phyloP scores from a whole-genome alignment of 495 filamentous ascomycete species.

The Penicillium manginii region DNA sequence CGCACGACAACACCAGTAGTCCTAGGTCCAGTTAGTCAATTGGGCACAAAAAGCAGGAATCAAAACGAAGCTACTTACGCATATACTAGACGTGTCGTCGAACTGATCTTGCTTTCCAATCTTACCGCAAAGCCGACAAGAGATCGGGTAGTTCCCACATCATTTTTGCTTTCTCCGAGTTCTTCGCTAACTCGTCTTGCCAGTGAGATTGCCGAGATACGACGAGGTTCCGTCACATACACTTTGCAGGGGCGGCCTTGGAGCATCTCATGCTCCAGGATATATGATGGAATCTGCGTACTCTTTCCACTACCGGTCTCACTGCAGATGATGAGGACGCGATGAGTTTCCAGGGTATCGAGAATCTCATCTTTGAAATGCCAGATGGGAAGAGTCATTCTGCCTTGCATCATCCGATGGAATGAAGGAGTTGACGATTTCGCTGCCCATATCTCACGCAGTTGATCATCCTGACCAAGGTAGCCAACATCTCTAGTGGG shows the following conservation, averaged over 20 bases:
- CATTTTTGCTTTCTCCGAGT: constrained; percentile 79
- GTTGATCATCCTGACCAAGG: constrained; percentile 47
- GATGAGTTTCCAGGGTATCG: constrained; percentile 69
- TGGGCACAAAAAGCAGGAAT: background rate
- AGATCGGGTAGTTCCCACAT: constrained; percentile 80
- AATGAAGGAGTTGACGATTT: constrained; percentile 64
- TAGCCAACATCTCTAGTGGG: constrained; percentile 39
- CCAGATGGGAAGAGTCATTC: constrained; percentile 88
- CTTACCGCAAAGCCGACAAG: constrained; percentile 93
- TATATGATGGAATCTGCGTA: constrained; percentile 91
- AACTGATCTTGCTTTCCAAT: constrained; percentile 81
- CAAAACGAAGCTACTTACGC: constrained; percentile 51
- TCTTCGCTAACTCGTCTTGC: constrained; percentile 92
- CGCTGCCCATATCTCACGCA: constrained; percentile 69
- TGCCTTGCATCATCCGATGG: constrained; percentile 51
- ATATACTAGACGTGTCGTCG: constrained; percentile 82
- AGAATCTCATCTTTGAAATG: constrained; percentile 77
- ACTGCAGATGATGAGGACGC: constrained; percentile 87
- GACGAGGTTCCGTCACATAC: constrained; percentile 92
- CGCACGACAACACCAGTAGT: constrained; percentile 90
- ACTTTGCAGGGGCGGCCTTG: constrained; percentile 83
- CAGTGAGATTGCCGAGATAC: constrained; percentile 94
- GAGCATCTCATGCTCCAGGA: constrained; percentile 85
- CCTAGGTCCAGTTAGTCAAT: constrained; percentile 24
- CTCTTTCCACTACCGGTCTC: constrained; percentile 98